These are phyloP conservation scores for Dothistroma pini DNA, from an alignment of 2,329 filamentous ascomycete genomes.

Conservation along the genomic window DNA sequence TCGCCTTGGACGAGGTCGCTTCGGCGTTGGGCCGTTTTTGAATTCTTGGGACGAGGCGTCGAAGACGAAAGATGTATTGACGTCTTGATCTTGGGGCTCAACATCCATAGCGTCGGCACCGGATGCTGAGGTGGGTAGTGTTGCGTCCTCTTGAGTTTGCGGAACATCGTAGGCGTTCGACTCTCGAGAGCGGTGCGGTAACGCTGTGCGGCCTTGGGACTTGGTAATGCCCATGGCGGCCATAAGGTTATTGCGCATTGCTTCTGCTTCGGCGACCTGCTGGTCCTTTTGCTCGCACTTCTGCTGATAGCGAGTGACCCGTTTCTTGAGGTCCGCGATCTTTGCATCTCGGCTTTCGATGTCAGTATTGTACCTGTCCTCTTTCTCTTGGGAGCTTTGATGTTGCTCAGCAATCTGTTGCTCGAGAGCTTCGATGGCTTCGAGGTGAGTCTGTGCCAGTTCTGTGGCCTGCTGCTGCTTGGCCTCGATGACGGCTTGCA, in stretches of 20 bases:
- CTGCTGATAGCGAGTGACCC: slow-evolving; percentile 31
- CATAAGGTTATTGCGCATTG: slow-evolving; percentile 38
- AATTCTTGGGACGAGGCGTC: slow-evolving; percentile 31
- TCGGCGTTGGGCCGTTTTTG: slow-evolving; percentile 38
- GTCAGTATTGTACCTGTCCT: slow-evolving; percentile 5
- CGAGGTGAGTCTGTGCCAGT: not conserved
- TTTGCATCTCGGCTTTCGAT: slow-evolving; percentile 17
- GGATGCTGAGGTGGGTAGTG: slow-evolving; percentile 15
- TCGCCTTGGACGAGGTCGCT: slow-evolving; percentile 32
- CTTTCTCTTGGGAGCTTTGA: slow-evolving; percentile 6
- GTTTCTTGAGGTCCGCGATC: slow-evolving; percentile 22
- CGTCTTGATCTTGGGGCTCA: slow-evolving; percentile 15
- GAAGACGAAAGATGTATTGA: slow-evolving; percentile 25
- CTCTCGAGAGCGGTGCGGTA: slow-evolving; percentile 23
- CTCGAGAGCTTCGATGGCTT: slow-evolving; percentile 4
- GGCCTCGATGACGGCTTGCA: slow-evolving; percentile 35
- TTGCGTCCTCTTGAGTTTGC: slow-evolving; percentile 13
- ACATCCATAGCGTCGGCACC: slow-evolving; percentile 15
- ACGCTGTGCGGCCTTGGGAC: slow-evolving; percentile 4
- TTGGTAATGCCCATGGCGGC: slow-evolving; percentile 35
- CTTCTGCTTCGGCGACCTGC: slow-evolving; percentile 38
- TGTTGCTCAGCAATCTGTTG: not conserved
- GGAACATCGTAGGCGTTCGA: slow-evolving; percentile 7
- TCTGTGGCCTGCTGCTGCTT: slow-evolving; percentile 14
- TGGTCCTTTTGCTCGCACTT: slow-evolving; percentile 36